Percentiles rank a stretch among this genome's conserved stretches.
phyloP scores from a whole-genome alignment of 352 stramenopile genomes.

The Phytophthora multivora region DNA sequence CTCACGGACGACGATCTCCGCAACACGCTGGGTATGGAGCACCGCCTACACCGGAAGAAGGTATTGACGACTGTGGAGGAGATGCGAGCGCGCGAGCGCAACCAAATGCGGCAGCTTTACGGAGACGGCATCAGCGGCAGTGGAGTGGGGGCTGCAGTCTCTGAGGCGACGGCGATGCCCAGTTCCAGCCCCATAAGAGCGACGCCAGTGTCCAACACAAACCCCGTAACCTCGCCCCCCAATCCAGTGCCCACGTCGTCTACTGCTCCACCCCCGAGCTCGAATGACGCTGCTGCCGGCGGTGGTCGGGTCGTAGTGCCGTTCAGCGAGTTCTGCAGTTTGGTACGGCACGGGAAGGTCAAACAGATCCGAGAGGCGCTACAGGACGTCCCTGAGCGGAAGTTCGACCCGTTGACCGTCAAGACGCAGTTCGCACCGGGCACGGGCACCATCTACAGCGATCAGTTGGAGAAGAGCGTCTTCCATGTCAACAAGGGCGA shows the following conservation, averaged over 20 bases:
- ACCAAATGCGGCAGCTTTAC: conserved; percentile 55
- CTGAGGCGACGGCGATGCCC: conserved; percentile 3
- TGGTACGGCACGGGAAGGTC: conserved; percentile 87
- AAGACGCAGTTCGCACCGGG: conserved; percentile 72
- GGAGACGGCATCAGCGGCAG: conserved; percentile 11
- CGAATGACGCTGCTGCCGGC: conserved; percentile 11
- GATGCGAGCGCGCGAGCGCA: conserved; percentile 57
- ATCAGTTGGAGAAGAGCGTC: conserved; percentile 87
- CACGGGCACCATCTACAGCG: conserved; percentile 91
- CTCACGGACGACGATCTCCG: conserved; percentile 92
- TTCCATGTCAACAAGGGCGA: conserved; percentile 92
- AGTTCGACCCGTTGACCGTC: conserved; percentile 87
- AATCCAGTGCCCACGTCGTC: conserved; percentile 4
- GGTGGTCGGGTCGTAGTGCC: conserved; percentile 49
- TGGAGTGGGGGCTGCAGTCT: neutral
- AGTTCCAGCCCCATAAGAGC: conserved; percentile 9
- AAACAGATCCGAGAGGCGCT: conserved; percentile 91
- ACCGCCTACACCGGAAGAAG: conserved; percentile 96
- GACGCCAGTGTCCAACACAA: neutral
- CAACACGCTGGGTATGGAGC: conserved; percentile 95
- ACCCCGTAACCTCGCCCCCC: neutral
- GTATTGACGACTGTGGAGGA: conserved; percentile 90
- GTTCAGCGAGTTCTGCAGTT: conserved; percentile 78
- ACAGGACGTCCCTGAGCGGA: conserved; percentile 75
- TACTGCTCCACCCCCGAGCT: neutral